Conservation (phyloP, 2,329 filamentous ascomycete genomes). For the Chalaropsis thielavioides region DNA sequence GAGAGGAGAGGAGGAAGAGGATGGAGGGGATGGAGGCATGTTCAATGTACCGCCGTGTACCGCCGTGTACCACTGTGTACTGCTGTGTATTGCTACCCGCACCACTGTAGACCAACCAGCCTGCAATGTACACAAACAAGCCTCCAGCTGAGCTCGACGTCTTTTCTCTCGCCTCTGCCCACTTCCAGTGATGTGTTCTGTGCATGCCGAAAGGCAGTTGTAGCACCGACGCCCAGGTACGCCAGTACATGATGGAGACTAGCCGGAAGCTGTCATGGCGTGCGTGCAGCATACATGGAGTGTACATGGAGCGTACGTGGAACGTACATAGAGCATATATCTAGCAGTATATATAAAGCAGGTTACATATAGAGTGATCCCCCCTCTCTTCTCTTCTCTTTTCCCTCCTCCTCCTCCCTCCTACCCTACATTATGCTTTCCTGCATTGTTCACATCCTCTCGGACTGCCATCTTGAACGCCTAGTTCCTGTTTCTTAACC, state of each 20-base stretch:
- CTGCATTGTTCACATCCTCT: too few species aligned
- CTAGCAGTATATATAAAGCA: background rate
- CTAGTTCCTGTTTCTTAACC: background rate
- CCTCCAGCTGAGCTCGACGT: background rate
- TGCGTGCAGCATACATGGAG: background rate
- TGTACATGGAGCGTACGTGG: background rate
- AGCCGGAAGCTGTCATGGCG: background rate
- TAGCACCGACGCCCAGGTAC: background rate
- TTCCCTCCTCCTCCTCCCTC: too few species aligned
- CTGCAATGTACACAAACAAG: background rate
- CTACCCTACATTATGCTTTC: too few species aligned
- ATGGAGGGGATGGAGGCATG: background rate
- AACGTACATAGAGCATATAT: background rate
- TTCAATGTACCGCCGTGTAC: background rate
- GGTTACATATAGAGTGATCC: background rate
- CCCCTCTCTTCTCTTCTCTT: too few species aligned
- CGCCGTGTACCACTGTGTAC: background rate
- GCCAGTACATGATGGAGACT: background rate
- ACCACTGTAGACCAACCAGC: background rate
- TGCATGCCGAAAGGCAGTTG: background rate
- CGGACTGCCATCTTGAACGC: too few species aligned
- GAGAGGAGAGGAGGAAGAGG: too few species aligned
- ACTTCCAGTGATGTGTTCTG: background rate
- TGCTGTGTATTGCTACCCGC: background rate
- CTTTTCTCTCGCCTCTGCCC: background rate